phyloP scores from a whole-genome alignment of 768 basidiomycete genomes.

The Dioszegia hungarica region DNA sequence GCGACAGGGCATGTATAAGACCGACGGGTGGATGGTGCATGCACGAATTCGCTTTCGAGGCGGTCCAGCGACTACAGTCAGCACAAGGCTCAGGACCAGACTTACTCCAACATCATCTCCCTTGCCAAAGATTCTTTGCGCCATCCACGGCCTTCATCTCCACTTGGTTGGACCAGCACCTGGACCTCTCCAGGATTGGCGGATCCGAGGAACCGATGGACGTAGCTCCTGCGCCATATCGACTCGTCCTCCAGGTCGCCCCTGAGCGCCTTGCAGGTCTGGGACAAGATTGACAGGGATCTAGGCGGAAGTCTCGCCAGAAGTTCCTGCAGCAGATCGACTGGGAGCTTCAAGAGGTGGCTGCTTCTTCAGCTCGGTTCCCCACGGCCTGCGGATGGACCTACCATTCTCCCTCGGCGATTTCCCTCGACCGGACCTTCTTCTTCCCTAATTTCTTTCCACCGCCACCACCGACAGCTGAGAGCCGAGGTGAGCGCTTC shows the following conservation, averaged over 20 bases:
- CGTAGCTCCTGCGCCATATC: conserved; percentile 40
- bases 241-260: conserved; percentile 31
- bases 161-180: conserved; percentile 29
- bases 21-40: conserved; percentile 34
- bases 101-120: conserved; percentile 43
- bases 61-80: conserved; percentile 34
- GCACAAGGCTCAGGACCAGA: neutral
- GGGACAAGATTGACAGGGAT: conserved; percentile 19
- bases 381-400: neutral
- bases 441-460: conserved; percentile 10
- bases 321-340: conserved; percentile 25
- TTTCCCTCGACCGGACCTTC: conserved; percentile 1
- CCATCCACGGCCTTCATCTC: conserved; percentile 34
- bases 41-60: conserved; percentile 24
- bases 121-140: conserved; percentile 34
- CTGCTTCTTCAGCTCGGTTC: conserved; percentile 10
- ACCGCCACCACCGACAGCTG: neutral
- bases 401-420: conserved; percentile 11
- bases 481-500: neutral
- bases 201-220: conserved; percentile 32
- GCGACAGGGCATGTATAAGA: conserved; percentile 32
- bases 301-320: conserved; percentile 26
- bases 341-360: conserved; percentile 26
- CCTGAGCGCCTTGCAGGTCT: conserved; percentile 25
- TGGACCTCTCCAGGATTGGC: conserved; percentile 10